Conservation (phyloP, 169 alveolate genomes). For the Cryptosporidium viatorum region DNA sequence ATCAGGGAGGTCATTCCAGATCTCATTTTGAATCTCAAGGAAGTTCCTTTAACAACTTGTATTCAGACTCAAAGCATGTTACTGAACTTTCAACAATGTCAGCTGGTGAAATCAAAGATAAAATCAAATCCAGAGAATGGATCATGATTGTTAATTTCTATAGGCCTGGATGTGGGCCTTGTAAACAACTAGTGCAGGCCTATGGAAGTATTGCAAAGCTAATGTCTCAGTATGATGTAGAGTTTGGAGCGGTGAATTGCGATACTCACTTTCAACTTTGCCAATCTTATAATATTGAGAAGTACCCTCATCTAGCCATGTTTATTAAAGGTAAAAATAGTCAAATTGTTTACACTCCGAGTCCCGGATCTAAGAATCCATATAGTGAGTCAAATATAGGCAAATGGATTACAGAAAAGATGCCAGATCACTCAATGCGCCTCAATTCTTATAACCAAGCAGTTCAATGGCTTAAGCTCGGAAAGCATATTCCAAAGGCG, state of each 20-base stretch:
- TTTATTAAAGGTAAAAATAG: slow-evolving; percentile 60
- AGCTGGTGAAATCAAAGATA: slow-evolving; percentile 41
- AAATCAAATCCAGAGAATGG: slow-evolving; percentile 64
- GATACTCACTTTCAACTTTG: slow-evolving; percentile 87
- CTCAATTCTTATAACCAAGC: slow-evolving; percentile 28
- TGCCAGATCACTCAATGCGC: slow-evolving; percentile 68
- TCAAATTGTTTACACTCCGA: slow-evolving; percentile 18
- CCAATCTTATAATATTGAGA: slow-evolving; percentile 83
- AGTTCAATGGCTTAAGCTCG: slow-evolving; percentile 46
- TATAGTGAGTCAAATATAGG: slow-evolving; percentile 66
- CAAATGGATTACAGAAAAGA: slow-evolving; percentile 61
- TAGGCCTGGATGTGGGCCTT: slow-evolving; percentile 84
- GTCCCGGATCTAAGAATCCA: slow-evolving; percentile 27
- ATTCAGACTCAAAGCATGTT: slow-evolving; percentile 41
- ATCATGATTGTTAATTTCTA: slow-evolving; percentile 81
- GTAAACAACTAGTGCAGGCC: slow-evolving; percentile 80
- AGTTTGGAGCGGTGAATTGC: slow-evolving; percentile 84
- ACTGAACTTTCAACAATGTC: slow-evolving; percentile 55
- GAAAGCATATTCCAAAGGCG: slow-evolving; percentile 61
- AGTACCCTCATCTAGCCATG: slow-evolving; percentile 77
- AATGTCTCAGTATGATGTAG: slow-evolving; percentile 83
- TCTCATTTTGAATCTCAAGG: slow-evolving; percentile 63
- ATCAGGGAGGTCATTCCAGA: slow-evolving; percentile 36
- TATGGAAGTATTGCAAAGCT: slow-evolving; percentile 83
- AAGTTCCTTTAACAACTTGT: slow-evolving; percentile 29